Percentiles rank a stretch among this genome's conserved stretches.
Conservation (phyloP, 495 filamentous ascomycete genomes). For the Aeminium ludgeri region DNA sequence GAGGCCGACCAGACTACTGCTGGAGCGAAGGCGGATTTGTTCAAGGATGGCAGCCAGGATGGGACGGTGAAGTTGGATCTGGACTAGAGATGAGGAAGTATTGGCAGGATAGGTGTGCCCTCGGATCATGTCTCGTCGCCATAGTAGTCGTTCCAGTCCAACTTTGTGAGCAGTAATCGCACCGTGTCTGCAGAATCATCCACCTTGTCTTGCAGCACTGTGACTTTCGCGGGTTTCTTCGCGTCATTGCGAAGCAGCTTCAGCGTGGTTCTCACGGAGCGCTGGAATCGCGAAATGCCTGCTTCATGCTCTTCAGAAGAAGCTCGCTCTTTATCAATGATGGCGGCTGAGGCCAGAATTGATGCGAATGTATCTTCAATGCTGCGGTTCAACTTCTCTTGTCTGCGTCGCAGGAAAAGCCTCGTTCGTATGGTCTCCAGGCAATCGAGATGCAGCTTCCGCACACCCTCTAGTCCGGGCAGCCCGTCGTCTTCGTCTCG, state of each 20-base stretch:
- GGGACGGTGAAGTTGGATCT: neutral
- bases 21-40: neutral
- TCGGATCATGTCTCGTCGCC: neutral
- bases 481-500: constrained; percentile 21
- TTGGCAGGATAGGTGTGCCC: neutral
- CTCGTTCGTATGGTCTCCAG: constrained; percentile 65
- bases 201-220: neutral
- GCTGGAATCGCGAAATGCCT: neutral
- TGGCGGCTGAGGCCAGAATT: constrained; percentile 33
- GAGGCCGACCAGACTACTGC: neutral
- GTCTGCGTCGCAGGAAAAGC: constrained; percentile 51
- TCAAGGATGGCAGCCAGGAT: neutral
- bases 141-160: constrained; percentile 5
- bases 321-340: neutral
- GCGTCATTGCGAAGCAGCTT: neutral
- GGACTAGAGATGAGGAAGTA: neutral
- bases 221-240: neutral
- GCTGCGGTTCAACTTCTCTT: constrained; percentile 51
- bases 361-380: constrained; percentile 62
- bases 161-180: constrained; percentile 1
- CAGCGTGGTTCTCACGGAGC: neutral
- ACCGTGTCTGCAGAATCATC: constrained; percentile 1
- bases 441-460: constrained; percentile 55
- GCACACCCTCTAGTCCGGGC: constrained; percentile 45
- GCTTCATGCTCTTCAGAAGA: too few relatives aligned